A percentile compares a stretch with the other conserved stretches of the same genome.
Conservation (phyloP, 495 filamentous ascomycete genomes). For the Talaromyces wortmannii region DNA sequence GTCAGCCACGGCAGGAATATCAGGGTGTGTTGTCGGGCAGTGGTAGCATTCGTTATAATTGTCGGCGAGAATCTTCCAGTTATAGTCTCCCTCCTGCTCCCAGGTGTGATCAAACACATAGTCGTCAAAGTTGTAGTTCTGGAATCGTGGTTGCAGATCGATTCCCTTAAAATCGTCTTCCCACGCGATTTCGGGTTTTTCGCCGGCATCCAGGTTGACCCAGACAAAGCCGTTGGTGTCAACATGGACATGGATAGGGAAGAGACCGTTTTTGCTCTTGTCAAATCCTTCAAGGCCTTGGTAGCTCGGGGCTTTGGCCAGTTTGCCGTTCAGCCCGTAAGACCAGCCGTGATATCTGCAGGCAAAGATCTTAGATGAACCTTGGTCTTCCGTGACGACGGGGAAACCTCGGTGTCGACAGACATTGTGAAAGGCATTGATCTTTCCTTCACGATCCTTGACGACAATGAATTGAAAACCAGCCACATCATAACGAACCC, state of each 20-base stretch:
- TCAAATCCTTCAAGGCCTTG: slow-evolving; percentile 48
- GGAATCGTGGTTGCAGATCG: slow-evolving; percentile 25
- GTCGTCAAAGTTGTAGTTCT: slow-evolving; percentile 35
- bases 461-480: slow-evolving; percentile 43
- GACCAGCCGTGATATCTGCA: slow-evolving; percentile 60
- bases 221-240: slow-evolving; percentile 43
- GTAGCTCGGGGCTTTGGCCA: slow-evolving; percentile 52
- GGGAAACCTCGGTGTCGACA: slow-evolving; percentile 53
- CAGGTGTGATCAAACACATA: slow-evolving; percentile 40
- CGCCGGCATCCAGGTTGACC: slow-evolving; percentile 39
- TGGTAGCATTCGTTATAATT: slow-evolving; percentile 50
- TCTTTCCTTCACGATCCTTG: slow-evolving; percentile 37
- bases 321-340: slow-evolving; percentile 49
- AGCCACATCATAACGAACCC: slow-evolving; percentile 35
- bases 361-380: slow-evolving; percentile 41
- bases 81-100: slow-evolving; percentile 37
- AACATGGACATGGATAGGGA: slow-evolving; percentile 38
- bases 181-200: slow-evolving; percentile 34
- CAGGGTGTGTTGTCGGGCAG: slow-evolving; percentile 41
- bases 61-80: slow-evolving; percentile 47
- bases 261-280: slow-evolving; percentile 41
- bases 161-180: slow-evolving; percentile 31
- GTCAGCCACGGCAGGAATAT: slow-evolving; percentile 34
- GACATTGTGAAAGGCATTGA: slow-evolving; percentile 55
- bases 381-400: slow-evolving; percentile 41